Percentiles rank a stretch among this genome's conserved stretches.
These are phyloP conservation scores for Aschersonia sp. DNA, from an alignment of 2,329 filamentous ascomycete genomes.

Conservation along the genomic window DNA sequence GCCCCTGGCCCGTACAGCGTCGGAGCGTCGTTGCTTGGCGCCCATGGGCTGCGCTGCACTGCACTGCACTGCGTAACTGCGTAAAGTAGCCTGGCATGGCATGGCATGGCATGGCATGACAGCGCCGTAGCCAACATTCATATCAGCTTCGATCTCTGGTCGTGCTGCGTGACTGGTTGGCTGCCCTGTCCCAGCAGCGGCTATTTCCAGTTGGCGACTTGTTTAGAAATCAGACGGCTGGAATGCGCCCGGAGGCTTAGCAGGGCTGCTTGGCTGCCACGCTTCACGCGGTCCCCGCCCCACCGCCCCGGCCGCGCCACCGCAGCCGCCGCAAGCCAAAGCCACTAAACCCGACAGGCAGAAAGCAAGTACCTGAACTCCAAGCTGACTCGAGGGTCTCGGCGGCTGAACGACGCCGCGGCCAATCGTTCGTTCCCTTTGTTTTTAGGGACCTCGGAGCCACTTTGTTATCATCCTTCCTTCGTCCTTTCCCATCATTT, in stretches of 20 bases:
- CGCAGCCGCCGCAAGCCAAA: not conserved
- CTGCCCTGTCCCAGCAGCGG: too few relatives aligned
- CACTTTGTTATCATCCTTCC: too few relatives aligned
- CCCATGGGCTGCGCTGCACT: not conserved
- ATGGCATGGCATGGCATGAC: too few relatives aligned
- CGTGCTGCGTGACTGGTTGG: too few relatives aligned
- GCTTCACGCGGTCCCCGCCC: too few relatives aligned
- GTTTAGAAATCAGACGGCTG: too few relatives aligned
- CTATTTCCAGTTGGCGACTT: too few relatives aligned
- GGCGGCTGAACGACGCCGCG: not conserved
- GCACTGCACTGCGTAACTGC: not conserved
- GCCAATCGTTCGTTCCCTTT: not conserved
- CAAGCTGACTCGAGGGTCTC: not conserved
- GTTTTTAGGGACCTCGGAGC: not conserved
- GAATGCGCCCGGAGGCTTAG: too few relatives aligned
- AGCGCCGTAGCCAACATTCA: too few relatives aligned
- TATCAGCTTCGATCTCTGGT: too few relatives aligned
- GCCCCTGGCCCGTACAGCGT: not conserved
- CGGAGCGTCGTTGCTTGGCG: not conserved
- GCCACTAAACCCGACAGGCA: not conserved
- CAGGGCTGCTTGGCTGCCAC: too few relatives aligned
- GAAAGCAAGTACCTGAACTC: not conserved
- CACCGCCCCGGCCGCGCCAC: not conserved
- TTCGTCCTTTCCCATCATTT: not conserved
- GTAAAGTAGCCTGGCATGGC: too few relatives aligned